Base-by-base conservation (phyloP, 1,284 basidiomycete species). In the Leccinum solheimii region DNA sequence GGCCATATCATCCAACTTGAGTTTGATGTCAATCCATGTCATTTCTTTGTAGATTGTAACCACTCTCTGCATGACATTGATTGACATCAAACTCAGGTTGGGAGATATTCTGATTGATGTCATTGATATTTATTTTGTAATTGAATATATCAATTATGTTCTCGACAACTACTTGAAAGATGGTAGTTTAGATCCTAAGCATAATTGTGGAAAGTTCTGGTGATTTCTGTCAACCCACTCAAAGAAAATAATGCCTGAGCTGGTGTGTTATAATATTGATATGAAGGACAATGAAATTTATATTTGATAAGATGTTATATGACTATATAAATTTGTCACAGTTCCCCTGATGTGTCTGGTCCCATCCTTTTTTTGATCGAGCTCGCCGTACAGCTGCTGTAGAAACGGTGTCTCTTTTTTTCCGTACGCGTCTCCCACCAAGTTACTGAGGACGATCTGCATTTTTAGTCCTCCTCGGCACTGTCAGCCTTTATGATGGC, bases 401-500 rank as follows among this genome's bases (percentile, higher is more conserved):
- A 5, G 62, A 70, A 48, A 64, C 57, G 54, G 69, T 68, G 53
- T 2, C 0, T 30, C 5, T 16, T 43, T 19, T 11, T 19, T 43
- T 43, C 7, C 10, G 40, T 43, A 43, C 10, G 40, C 40, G 5
- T 43, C n/a, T 43, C 40, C 40, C 9, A 45, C 19, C 43, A 45
- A 21, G 2, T 23, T 23, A 8, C 45, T 55, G 19, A 50, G 16
- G n/a, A 45, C 7, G 32, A n/a, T 56, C 9, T 1, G 1, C 26
- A 72, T 66, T 72, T 62, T n/a, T 65, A n/a, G 50, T 51, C 23
- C 14, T 26, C 63, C 40, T 66, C 69, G 0, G 61, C 65, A 2
- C 62, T 73, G 7, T 62, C 61, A 3, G 56, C 59, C 0, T 74
- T 71, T 34, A 60, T 74, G 57, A 60, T 73, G 63, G 67, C 66